Conservation (phyloP, 2,329 filamentous ascomycete species). For the Atkinsonella hypoxylon region DNA sequence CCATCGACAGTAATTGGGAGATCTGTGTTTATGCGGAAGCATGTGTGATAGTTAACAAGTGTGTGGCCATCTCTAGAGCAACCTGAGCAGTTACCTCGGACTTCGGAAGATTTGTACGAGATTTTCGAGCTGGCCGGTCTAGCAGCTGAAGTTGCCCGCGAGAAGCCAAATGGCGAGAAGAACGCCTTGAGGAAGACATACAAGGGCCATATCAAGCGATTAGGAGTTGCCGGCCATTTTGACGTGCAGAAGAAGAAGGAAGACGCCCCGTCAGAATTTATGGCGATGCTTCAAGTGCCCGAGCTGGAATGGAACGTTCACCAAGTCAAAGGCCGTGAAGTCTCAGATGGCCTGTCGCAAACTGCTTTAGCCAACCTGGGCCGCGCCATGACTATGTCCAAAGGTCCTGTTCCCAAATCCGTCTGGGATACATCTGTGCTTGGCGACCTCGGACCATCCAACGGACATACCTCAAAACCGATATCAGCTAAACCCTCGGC, state of each 20-base stretch:
- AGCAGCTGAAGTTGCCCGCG: conserved; percentile 49
- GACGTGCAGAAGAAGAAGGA: conserved; percentile 44
- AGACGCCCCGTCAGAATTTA: conserved; percentile 38
- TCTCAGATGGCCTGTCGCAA: conserved; percentile 39
- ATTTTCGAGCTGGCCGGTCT: conserved; percentile 44
- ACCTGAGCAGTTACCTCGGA: conserved; percentile 33
- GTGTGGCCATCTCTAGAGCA: conserved; percentile 31
- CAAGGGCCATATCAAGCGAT: conserved; percentile 54
- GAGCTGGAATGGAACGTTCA: conserved; percentile 46
- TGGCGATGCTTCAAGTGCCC: conserved; percentile 37
- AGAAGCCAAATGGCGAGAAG: conserved; percentile 54
- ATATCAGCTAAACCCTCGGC: conserved; percentile 36
- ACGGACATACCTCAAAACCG: conserved; percentile 26
- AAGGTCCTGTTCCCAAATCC: conserved; percentile 41
- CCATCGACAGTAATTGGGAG: background rate
- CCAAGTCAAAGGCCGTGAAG: conserved; percentile 41
- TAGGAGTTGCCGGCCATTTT: conserved; percentile 50
- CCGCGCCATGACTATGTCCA: conserved; percentile 45
- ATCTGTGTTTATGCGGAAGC: conserved; percentile 14
- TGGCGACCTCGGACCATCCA: conserved; percentile 38
- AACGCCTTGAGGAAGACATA: conserved; percentile 56
- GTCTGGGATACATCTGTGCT: conserved; percentile 47
- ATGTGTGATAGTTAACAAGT: conserved; percentile 28
- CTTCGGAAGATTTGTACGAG: conserved; percentile 46
- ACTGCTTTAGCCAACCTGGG: conserved; percentile 30